phyloP scores from a whole-genome alignment of 1,284 basidiomycete genomes.

The Gomphus bonarii region DNA sequence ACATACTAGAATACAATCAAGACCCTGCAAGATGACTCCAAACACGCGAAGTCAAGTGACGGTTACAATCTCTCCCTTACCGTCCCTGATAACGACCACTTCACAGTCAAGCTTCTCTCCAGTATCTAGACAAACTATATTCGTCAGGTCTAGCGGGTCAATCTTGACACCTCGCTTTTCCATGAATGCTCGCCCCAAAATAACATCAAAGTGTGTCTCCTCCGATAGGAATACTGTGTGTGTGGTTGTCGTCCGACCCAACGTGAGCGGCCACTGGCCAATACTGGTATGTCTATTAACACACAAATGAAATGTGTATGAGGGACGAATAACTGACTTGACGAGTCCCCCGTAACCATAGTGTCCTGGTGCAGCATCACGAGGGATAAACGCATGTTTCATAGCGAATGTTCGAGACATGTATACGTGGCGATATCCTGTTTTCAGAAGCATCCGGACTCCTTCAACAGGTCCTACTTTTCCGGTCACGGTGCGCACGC shows the following conservation, averaged over 20 bases:
- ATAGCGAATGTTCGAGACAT: constrained; percentile 90
- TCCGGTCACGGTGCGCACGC: constrained; percentile 88
- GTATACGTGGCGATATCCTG: constrained; percentile 92
- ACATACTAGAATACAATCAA: too few species aligned
- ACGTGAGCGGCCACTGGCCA: constrained; percentile 70
- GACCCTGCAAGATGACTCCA: too few species aligned
- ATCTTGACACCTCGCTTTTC: constrained; percentile 83
- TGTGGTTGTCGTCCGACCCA: constrained; percentile 32
- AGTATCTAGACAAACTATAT: constrained; percentile 88
- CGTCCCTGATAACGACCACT: constrained; percentile 81
- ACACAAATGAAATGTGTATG: not conserved
- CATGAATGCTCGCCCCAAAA: constrained; percentile 89
- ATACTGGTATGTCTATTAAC: constrained; percentile 29
- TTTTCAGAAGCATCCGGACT: constrained; percentile 88
- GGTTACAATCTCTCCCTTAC: constrained; percentile 78
- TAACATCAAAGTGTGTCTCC: constrained; percentile 94
- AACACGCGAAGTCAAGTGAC: constrained; percentile 44
- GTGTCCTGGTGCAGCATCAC: constrained; percentile 70
- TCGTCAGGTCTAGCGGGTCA: constrained; percentile 79
- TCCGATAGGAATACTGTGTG: constrained; percentile 75
- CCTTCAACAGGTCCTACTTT: constrained; percentile 84
- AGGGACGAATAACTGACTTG: constrained; percentile 30
- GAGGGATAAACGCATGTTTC: constrained; percentile 82
- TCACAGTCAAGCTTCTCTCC: constrained; percentile 93
- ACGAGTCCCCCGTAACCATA: constrained; percentile 83